Evolutionary conservation across 2,329 filamentous ascomycete genomes (phyloP), one percentile per base, ranked within the genome.

Genomic region (Aspergillus cejpii): DNA sequence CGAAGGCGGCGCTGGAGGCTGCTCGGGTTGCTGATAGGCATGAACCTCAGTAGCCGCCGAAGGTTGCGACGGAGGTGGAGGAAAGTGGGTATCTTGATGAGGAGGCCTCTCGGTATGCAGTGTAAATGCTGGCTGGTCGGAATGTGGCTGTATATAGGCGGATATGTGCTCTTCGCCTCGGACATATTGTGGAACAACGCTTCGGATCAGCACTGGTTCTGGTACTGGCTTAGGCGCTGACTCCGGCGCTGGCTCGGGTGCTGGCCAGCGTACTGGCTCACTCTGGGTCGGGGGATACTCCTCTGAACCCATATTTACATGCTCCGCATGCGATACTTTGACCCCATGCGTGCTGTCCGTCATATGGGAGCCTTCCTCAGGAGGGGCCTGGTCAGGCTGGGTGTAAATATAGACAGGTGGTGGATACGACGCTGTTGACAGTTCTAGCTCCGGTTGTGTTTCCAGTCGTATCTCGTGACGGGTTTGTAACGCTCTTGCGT

Each of bases 131-230:
- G 51, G 47, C 14, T 48, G 43, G 41, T 51, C 37, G 7, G 50
- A 39, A 26, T 50, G 39, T 24, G 53, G 47, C 5, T 55, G 54
- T 39, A 60, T 59, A 49, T 56, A 69, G 14, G 62, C 54, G 24
- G 63, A 63, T 10, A 67, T 52, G 40, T 70, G 61, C 49, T 72
- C 69, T 55, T 72, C 69, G 24, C 70, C 70, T 29, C 62, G 63
- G 14, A 73, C 70, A 54, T 71, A 72, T 43, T 69, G 66, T 14
- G 70, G 70, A 5, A 73, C 69, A 33, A 55, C 60, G 42, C 67
- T 70, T 20, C 61, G 37, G 5, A 64, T 37, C 21, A 58, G 59
- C 14, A 50, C 45, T 27, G 41, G 36, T 5, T 39, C 33, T 11
- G 37, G n/a, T 17, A 31, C 3, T 1, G 11, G 20, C 20, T 38